These are phyloP conservation scores for Aspergillus taichungensis DNA, from an alignment of 495 filamentous ascomycete species.

Conservation along the genomic window DNA sequence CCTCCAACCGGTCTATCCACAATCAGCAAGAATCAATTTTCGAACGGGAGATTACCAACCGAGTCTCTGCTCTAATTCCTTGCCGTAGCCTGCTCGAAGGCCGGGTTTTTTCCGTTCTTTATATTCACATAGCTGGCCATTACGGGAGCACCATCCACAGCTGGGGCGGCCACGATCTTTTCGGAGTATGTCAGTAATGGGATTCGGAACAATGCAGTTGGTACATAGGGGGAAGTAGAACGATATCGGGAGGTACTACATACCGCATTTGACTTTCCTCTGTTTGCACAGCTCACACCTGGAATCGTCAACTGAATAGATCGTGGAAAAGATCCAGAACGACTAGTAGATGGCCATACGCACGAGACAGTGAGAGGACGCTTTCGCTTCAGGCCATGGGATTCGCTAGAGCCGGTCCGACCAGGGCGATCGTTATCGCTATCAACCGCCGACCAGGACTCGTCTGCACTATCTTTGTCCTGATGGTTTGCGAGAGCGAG, in stretches of 20 bases:
- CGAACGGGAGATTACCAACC: slow-evolving; percentile 17
- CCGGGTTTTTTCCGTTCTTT: slow-evolving; percentile 81
- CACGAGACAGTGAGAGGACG: slow-evolving; percentile 40
- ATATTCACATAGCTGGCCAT: slow-evolving; percentile 70
- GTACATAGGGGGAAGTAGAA: not conserved
- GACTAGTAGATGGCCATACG: slow-evolving; percentile 9
- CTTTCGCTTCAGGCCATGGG: slow-evolving; percentile 32
- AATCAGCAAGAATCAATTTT: slow-evolving; percentile 1
- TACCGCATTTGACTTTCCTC: slow-evolving; percentile 74
- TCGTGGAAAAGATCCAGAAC: not conserved
- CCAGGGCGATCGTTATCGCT: slow-evolving; percentile 26
- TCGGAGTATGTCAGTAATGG: slow-evolving; percentile 6
- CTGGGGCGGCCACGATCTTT: slow-evolving; percentile 66
- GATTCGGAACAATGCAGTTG: not conserved
- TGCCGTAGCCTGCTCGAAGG: slow-evolving; percentile 74
- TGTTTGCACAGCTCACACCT: slow-evolving; percentile 79
- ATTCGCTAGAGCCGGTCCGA: slow-evolving; percentile 21
- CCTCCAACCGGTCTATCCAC: slow-evolving; percentile 37
- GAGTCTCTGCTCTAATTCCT: slow-evolving; percentile 77
- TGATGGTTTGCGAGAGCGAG: slow-evolving; percentile 14
- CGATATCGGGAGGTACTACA: slow-evolving; percentile 1
- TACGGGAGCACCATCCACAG: slow-evolving; percentile 83
- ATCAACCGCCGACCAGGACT: slow-evolving; percentile 30
- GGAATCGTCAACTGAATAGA: slow-evolving; percentile 13
- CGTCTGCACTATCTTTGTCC: slow-evolving; percentile 29